These are phyloP conservation scores for Xylariales sp. DNA, from an alignment of 2,329 filamentous ascomycete genomes.

Conservation along the genomic window DNA sequence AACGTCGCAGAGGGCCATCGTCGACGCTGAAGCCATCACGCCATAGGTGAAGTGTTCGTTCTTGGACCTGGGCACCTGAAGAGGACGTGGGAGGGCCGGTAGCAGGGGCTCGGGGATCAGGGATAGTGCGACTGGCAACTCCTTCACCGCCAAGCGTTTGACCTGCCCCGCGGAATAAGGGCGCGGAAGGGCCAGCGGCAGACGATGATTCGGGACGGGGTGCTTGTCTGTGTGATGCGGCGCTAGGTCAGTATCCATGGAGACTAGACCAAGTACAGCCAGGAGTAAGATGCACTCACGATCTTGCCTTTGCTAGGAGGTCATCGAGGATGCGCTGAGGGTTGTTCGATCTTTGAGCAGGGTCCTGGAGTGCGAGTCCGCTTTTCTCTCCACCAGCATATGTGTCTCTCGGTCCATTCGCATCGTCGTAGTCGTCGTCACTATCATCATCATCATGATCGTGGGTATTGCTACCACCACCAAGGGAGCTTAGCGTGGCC, in stretches of 20 bases:
- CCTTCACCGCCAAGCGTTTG: constrained; percentile 77
- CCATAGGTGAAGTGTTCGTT: constrained; percentile 74
- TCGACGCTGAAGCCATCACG: constrained; percentile 81
- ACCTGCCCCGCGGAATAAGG: constrained; percentile 64
- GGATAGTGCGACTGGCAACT: constrained; percentile 62
- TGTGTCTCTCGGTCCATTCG: constrained; percentile 59
- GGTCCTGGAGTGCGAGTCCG: constrained; percentile 63
- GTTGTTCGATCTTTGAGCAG: constrained; percentile 44
- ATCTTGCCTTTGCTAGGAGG: constrained; percentile 59
- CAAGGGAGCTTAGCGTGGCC: constrained; percentile 55
- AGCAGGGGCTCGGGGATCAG: constrained; percentile 46
- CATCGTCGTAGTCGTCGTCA: constrained; percentile 50
- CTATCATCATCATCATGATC: constrained; percentile 56
- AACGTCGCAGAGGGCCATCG: constrained; percentile 71
- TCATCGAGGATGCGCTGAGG: constrained; percentile 56
- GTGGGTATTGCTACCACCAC: constrained; percentile 41
- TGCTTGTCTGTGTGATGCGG: background rate
- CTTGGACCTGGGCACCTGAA: constrained; percentile 46
- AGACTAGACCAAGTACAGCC: background rate
- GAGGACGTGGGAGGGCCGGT: constrained; percentile 21
- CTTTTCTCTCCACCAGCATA: constrained; percentile 87
- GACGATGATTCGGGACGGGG: constrained; percentile 22
- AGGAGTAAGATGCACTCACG: constrained; percentile 35
- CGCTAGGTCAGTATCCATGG: too few relatives aligned
- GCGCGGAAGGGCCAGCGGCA: constrained; percentile 43